Base-by-base conservation (phyloP, 805 yeast genomes). In the Sugiyamaella americana region DNA sequence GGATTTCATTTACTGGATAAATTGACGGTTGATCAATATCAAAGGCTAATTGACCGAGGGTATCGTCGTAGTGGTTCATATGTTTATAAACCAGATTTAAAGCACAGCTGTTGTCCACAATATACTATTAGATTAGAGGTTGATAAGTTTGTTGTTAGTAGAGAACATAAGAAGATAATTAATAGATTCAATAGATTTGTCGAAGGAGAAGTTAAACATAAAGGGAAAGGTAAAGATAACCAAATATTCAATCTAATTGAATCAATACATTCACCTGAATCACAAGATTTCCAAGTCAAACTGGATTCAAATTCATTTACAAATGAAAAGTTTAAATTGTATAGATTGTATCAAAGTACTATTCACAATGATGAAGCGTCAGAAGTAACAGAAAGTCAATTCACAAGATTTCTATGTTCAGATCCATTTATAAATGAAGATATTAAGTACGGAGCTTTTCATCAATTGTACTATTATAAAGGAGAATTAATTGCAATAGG, bases 41-140 rank as follows among this genome's bases (percentile, higher is more conserved):
- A 85, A 57, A 58, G 55, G 18, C 60, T 85, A 52, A 77, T 89
- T 56, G 80, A 87, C 55, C 66, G 71, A 54, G 95, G 95, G 1
- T 87, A 76, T 58, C 75, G 95, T 61, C 68, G 97, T 46, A 83
- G 93, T 26, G 96, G 96, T 0, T 61, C 64, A 1, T 84, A 78
- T 52, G 51, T 83, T 5, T 84, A 78, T 59, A 75, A 73, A 57
- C 79, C 85, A 0, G 96, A 89, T 60, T 62, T 78, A 51, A 58
- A 83, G 24, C 63, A 88, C 35, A 78, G 78, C 37, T 88, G 97
- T 60, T 88, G 97, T 56, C 72, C 89, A 18, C 73, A 80, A 62
- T 86, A 78, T 60, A 82, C 96, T 0, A 85, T 88, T 16, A 63
- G 96, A 44, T 80, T 94, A 0, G 69, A 69, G 19, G 63, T 75